A percentile compares a stretch with the other conserved stretches of the same genome.
Conservation (phyloP, 2,329 filamentous ascomycete species). For the Aureobasidium sp. region DNA sequence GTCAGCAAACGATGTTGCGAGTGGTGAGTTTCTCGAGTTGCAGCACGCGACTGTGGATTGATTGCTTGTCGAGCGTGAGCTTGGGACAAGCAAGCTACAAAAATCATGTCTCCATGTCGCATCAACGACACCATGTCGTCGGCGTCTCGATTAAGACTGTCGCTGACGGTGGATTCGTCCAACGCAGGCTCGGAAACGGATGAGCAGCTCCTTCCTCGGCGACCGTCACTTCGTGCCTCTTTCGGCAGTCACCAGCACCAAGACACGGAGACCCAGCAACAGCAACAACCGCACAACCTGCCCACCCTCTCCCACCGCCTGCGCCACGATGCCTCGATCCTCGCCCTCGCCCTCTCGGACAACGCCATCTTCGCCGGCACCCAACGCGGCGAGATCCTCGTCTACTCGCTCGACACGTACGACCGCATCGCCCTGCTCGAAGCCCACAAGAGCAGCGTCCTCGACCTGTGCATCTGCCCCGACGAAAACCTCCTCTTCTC, state of each 20-base stretch:
- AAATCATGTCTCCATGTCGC: not conserved
- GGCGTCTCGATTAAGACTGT: not conserved
- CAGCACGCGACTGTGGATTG: not conserved
- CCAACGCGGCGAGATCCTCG: conserved; percentile 83
- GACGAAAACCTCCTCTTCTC: conserved; percentile 76
- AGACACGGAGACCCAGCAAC: not conserved
- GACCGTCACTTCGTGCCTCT: not conserved
- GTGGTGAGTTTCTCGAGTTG: conserved; percentile 6
- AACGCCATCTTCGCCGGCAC: conserved; percentile 84
- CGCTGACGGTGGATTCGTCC: conserved; percentile 6
- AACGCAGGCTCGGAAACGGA: conserved; percentile 16
- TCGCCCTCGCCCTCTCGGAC: conserved; percentile 72
- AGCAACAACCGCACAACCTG: conserved; percentile 13
- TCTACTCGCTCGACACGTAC: conserved; percentile 85
- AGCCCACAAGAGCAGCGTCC: conserved; percentile 83
- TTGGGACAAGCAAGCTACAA: not conserved
- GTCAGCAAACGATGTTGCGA: not conserved
- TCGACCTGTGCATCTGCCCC: conserved; percentile 71
- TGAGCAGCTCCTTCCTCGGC: conserved; percentile 10
- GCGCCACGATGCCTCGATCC: conserved; percentile 67
- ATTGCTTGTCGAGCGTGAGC: not conserved
- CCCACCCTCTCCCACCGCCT: conserved; percentile 68
- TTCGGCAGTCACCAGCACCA: conserved; percentile 4
- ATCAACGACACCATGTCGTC: not conserved
- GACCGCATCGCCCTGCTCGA: conserved; percentile 70